A percentile compares a stretch with the other conserved stretches of the same genome.
phyloP scores from a whole-genome alignment of 805 yeast species.

The Candida sakaeoensis region DNA sequence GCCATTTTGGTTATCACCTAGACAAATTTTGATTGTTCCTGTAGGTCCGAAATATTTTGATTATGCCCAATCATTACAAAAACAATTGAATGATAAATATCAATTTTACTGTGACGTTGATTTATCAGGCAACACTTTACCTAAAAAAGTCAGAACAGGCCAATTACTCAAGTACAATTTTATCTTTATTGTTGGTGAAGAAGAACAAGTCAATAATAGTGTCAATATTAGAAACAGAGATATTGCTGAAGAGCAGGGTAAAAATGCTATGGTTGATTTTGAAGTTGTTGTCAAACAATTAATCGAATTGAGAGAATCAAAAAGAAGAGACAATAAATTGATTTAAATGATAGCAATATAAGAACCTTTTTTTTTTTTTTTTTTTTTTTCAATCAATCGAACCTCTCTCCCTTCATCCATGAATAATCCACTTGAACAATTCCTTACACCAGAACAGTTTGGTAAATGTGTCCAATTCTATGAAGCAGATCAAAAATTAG shows the following conservation, averaged over 20 bases:
- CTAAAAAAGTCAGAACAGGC: slow-evolving; percentile 97
- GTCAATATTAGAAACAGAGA: slow-evolving; percentile 98
- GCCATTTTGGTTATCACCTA: slow-evolving; percentile 99
- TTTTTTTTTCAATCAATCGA: too few relatives aligned
- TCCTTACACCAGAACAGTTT: slow-evolving; percentile 31
- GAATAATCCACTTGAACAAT: slow-evolving; percentile 25
- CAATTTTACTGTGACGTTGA: slow-evolving; percentile 94
- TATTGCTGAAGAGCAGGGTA: slow-evolving; percentile 86
- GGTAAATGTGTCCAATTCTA: slow-evolving; percentile 35
- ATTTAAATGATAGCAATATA: slow-evolving; percentile 11
- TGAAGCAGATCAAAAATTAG: slow-evolving; percentile 36
- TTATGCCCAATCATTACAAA: slow-evolving; percentile 81
- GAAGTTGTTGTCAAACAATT: slow-evolving; percentile 71
- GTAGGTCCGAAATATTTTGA: slow-evolving; percentile 92
- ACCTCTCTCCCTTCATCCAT: not conserved
- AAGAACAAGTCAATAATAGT: slow-evolving; percentile 71
- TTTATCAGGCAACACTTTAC: slow-evolving; percentile 90
- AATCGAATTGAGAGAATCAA: slow-evolving; percentile 61
- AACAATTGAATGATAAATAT: slow-evolving; percentile 55
- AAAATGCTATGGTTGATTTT: slow-evolving; percentile 76
- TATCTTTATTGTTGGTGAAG: slow-evolving; percentile 95
- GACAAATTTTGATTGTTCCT: slow-evolving; percentile 94
- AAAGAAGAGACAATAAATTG: slow-evolving; percentile 64
- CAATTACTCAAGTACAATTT: slow-evolving; percentile 93
- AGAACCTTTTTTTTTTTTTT: too few relatives aligned